Evolutionary conservation across 2,329 filamentous ascomycete genomes (phyloP).

Genomic region (Aspergillus sclerotialis): DNA sequence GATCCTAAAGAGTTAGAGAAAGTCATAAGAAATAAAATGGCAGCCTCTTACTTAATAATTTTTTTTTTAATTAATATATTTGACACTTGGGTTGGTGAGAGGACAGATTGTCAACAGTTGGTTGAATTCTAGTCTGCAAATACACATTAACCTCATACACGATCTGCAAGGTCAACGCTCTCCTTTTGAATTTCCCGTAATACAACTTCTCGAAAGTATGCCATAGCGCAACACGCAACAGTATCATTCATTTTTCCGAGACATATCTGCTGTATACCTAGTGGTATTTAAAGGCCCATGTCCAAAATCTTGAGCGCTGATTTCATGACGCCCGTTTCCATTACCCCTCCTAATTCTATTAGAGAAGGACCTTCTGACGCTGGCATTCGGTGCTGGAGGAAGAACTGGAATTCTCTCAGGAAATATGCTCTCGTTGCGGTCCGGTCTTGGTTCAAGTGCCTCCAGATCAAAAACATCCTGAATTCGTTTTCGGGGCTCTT

Average conservation of each 20-base stretch:
- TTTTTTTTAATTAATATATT: too few relatives aligned
- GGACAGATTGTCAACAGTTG: too few relatives aligned
- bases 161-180: too few relatives aligned
- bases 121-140: neutral
- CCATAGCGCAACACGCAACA: too few relatives aligned
- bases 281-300: neutral
- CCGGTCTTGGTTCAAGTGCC: conserved; percentile 3
- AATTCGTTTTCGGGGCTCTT: conserved; percentile 9
- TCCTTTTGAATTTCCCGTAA: too few relatives aligned
- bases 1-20: too few relatives aligned
- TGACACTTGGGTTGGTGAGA: too few relatives aligned
- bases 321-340: neutral
- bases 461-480: conserved; percentile 16
- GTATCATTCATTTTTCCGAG: too few relatives aligned
- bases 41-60: too few relatives aligned
- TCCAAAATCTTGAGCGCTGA: neutral
- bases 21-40: too few relatives aligned
- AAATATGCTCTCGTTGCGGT: neutral
- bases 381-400: conserved; percentile 14
- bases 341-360: neutral
- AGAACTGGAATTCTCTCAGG: conserved; percentile 13
- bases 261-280: neutral
- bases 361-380: conserved; percentile 3
- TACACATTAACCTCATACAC: neutral
- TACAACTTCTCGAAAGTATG: too few relatives aligned